These are phyloP conservation scores for Ganoderma sp. DNA, from an alignment of 1,284 basidiomycete genomes.

Conservation along the genomic window DNA sequence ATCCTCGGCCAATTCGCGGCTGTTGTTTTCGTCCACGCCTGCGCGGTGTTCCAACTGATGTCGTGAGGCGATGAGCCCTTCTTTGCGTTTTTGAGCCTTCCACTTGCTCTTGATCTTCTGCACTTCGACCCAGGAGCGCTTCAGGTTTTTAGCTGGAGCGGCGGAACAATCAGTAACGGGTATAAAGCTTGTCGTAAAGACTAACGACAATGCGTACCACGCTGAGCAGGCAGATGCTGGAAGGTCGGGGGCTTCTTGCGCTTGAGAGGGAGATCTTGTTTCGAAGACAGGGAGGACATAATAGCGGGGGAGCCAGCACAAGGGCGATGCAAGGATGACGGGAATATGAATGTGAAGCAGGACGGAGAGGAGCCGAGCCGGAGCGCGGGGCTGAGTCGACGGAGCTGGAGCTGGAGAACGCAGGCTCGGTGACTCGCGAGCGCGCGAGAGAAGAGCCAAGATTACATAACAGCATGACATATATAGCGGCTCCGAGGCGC, in stretches of 20 bases:
- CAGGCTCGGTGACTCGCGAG: not conserved
- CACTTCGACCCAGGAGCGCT: constrained; percentile 74
- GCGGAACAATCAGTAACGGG: constrained; percentile 13
- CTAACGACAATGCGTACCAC: constrained; percentile 53
- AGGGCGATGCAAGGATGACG: constrained; percentile 1
- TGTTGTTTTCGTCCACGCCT: constrained; percentile 25
- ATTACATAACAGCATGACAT: constrained; percentile 40
- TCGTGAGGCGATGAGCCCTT: constrained; percentile 46
- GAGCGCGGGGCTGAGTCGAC: not conserved
- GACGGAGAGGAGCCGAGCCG: too few species aligned
- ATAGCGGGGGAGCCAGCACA: not conserved
- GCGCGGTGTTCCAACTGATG: constrained; percentile 26
- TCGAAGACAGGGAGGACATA: constrained; percentile 10
- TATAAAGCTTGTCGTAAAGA: not conserved
- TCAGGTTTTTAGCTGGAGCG: constrained; percentile 70
- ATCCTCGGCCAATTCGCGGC: constrained; percentile 19
- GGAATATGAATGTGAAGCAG: not conserved
- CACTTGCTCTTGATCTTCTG: constrained; percentile 79
- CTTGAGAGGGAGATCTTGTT: constrained; percentile 43
- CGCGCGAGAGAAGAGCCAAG: constrained; percentile 20
- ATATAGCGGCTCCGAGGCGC: constrained; percentile 34
- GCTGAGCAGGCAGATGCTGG: constrained; percentile 63
- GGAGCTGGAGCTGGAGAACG: not conserved
- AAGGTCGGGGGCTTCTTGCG: constrained; percentile 72
- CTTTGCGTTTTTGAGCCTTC: constrained; percentile 74